A percentile compares a stretch with the other conserved stretches of the same genome.
These are phyloP conservation scores for Orbilia brochopaga DNA, from an alignment of 2,329 filamentous ascomycete species.

Conservation along the genomic window DNA sequence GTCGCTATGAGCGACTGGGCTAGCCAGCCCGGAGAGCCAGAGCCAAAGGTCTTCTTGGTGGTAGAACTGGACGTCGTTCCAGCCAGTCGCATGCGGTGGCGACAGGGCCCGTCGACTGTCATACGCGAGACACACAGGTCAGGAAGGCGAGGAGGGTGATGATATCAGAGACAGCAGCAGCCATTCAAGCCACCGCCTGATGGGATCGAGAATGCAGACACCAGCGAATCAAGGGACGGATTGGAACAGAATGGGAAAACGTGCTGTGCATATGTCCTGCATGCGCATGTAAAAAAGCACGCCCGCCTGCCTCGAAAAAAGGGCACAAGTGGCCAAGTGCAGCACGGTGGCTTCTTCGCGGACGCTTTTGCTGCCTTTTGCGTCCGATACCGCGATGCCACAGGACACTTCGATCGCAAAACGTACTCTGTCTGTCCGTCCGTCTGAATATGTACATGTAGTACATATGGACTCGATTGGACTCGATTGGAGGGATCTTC, in stretches of 20 bases:
- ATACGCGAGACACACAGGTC: conserved; percentile 1
- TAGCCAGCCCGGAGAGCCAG: not conserved
- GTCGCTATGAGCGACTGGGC: conserved; percentile 1
- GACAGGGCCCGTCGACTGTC: not conserved
- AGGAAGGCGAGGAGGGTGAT: not conserved
- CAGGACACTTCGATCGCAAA: not conserved
- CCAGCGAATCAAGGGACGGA: not conserved
- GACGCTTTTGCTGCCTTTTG: conserved; percentile 26
- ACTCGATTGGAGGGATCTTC: too few relatives aligned
- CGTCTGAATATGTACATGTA: too few relatives aligned
- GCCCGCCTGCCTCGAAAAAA: too few relatives aligned
- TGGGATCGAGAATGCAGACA: conserved; percentile 1
- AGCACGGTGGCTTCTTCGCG: too few relatives aligned
- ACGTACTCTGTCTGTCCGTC: too few relatives aligned
- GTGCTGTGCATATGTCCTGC: too few relatives aligned
- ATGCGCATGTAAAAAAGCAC: too few relatives aligned
- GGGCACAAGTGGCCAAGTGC: too few relatives aligned
- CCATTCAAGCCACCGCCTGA: conserved; percentile 15
- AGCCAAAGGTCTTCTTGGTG: too few relatives aligned
- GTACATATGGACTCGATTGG: too few relatives aligned
- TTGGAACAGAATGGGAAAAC: too few relatives aligned
- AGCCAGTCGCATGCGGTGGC: not conserved
- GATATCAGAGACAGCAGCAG: not conserved
- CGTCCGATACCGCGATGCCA: conserved; percentile 18
- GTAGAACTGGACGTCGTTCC: not conserved